Evolutionary conservation across 148 eudicot genomes (phyloP), one percentile per base, ranked within the genome.

Genomic region (Cornus kousa): DNA sequence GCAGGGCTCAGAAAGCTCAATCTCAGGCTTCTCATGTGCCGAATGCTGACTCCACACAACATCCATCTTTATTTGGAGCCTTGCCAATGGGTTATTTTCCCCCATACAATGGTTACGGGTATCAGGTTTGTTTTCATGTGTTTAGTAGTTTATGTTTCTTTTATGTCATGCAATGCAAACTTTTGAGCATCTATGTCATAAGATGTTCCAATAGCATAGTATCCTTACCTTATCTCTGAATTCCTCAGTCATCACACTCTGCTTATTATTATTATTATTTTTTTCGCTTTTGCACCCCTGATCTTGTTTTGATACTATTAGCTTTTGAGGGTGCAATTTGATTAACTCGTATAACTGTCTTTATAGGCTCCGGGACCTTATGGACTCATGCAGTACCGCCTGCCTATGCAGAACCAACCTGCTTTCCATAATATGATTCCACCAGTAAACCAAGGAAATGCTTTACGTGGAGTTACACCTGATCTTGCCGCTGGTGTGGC

Each of bases 31-130:
- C 90, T 68, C 84, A 80, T 83, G 72, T 80, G 77, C 82, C 87
- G 74, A 91, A 87, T 82, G 71, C 79, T 65, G 89, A 87, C 83
- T 81, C 89, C 68, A 74, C 85, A 64, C 17, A 53, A 17, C 89
- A 86, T 85, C 85, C 90, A 59, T 89, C 96, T 33, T 68, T 92
- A 48, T 87, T 82, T 81, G 97, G 98, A 81, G 80, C 98, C 78
- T 81, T 95, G 87, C 96, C 93, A 23, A 74, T 95, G 91, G 96
- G 98, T 73, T 93, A 93, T 78, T 80, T 88, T 65, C 84, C 98
- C 19, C 82, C 94, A 39, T 96, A 93, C 78, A 92, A 87, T 76
- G 97, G 96, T 80, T 97, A 90, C 84, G 95, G 95, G 23, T 97
- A 97, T 87, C 99, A 97, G 99, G 99, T 97, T 77, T 62, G 85